phyloP scores from a whole-genome alignment of 768 basidiomycete species.

The Lentinula edodes region DNA sequence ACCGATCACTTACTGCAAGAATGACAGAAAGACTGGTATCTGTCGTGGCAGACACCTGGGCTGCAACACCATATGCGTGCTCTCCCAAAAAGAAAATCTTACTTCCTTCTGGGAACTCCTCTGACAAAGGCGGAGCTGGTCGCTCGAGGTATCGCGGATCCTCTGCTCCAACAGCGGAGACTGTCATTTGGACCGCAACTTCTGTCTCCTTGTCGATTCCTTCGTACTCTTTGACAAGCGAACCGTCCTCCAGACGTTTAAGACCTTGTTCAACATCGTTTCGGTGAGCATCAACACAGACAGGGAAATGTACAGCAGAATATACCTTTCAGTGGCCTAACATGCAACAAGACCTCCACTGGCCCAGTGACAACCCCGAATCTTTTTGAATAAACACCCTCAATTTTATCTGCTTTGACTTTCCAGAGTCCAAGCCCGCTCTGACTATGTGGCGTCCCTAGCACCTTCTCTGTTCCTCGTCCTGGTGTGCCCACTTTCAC shows the following conservation, averaged over 20 bases:
- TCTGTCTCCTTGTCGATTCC: conserved; percentile 75
- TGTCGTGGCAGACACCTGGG: conserved; percentile 74
- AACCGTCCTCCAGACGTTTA: conserved; percentile 82
- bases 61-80: conserved; percentile 93
- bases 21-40: conserved; percentile 72
- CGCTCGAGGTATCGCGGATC: conserved; percentile 85
- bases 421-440: conserved; percentile 74
- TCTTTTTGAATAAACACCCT: conserved; percentile 82
- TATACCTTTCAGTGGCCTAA: conserved; percentile 86
- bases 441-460: conserved; percentile 69
- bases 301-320: neutral
- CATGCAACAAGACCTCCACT: conserved; percentile 79
- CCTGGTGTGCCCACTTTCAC: conserved; percentile 42
- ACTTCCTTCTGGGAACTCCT: conserved; percentile 87
- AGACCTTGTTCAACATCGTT: conserved; percentile 49
- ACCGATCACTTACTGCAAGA: conserved; percentile 60
- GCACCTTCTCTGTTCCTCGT: conserved; percentile 40
- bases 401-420: conserved; percentile 74
- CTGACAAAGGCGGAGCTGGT: conserved; percentile 71
- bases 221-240: conserved; percentile 94
- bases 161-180: conserved; percentile 77
- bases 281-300: neutral
- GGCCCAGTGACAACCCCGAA: conserved; percentile 81
- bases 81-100: conserved; percentile 96
- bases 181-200: conserved; percentile 82